Base-by-base conservation (phyloP, 192 early-diverging fungal genomes). In the Umbelopsis vinacea region DNA sequence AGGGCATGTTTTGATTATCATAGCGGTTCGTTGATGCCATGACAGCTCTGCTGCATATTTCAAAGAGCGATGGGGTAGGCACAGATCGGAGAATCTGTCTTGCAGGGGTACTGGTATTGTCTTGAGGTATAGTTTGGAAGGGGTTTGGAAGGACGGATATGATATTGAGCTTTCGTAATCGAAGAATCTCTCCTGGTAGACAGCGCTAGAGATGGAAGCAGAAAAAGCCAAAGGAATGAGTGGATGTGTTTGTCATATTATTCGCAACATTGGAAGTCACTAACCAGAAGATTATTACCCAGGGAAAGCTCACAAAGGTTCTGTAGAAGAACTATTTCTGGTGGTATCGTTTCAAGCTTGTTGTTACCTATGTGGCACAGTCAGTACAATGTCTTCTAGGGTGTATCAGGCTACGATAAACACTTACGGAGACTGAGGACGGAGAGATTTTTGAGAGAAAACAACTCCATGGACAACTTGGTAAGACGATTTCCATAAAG, bases 341-440 rank as follows among this genome's bases (percentile, higher is more conserved):
- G 78, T 0, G 84, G 82, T 21, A 85, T 78, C 5, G 24, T 15
- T 22, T 73, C 76, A 37, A 85, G 73, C 11, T 68, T 67, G 63
- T 84, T 81, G 37, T 85, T 83, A 52, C 82, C 79, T 81, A 52
- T 14, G 15, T 22, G 15, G 38, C 5, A n/a, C 17, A 24, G 40
- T 14, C 11, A 14, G 6, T 43, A 43, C 40, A 43, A 43, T 29
- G 29, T 29, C 29, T 29, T 29, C 29, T 29, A n/a, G 29, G 29
- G 29, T 3, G 2, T 43, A 43, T 11, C 8, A 43, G 40, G 40
- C 6, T 43, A 7, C 8, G 40, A 43, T 43, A 7, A 43, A 43
- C 6, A 78, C 81, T 71, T 81, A 85, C 84, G 70, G 7, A 85
- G 69, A 50, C 81, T 83, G 11, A 85, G 72, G 8, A 85, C 84